A percentile compares a stretch with the other conserved stretches of the same genome.
These are phyloP conservation scores for Populus nigra DNA, from an alignment of 345 rosid genomes.

Conservation along the genomic window DNA sequence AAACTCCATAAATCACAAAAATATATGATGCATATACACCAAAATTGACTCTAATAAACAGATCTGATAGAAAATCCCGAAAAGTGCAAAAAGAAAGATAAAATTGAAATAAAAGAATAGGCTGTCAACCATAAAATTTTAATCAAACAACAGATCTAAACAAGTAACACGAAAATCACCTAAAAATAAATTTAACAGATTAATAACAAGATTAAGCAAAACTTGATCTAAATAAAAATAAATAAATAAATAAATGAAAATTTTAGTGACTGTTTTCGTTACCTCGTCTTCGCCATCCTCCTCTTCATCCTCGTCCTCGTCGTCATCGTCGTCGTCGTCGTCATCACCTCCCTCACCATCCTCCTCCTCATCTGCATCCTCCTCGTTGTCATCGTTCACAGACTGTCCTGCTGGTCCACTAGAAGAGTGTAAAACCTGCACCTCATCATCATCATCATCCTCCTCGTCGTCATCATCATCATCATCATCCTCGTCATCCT, in stretches of 20 bases:
- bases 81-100: not conserved
- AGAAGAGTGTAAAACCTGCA: conserved; percentile 53
- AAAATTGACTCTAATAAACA: not conserved
- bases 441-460: conserved; percentile 38
- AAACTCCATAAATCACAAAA: not conserved
- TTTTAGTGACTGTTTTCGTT: not conserved
- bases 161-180: not conserved
- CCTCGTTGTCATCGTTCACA: conserved; percentile 32
- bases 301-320: conserved; percentile 10
- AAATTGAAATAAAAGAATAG: not conserved
- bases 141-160: too few relatives aligned
- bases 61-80: conserved; percentile 18
- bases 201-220: not conserved
- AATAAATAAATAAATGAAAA: not conserved
- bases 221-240: not conserved
- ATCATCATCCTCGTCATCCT: conserved; percentile 18
- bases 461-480: conserved; percentile 43
- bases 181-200: not conserved
- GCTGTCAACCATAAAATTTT: too few relatives aligned
- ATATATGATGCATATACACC: not conserved
- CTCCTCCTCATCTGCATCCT: conserved; percentile 9
- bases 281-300: conserved; percentile 15
- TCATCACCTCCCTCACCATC: not conserved
- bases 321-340: conserved; percentile 25
- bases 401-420: conserved; percentile 51